These are phyloP conservation scores for Penicillium sp. DNA, from an alignment of 2,329 filamentous ascomycete genomes.

Conservation along the genomic window DNA sequence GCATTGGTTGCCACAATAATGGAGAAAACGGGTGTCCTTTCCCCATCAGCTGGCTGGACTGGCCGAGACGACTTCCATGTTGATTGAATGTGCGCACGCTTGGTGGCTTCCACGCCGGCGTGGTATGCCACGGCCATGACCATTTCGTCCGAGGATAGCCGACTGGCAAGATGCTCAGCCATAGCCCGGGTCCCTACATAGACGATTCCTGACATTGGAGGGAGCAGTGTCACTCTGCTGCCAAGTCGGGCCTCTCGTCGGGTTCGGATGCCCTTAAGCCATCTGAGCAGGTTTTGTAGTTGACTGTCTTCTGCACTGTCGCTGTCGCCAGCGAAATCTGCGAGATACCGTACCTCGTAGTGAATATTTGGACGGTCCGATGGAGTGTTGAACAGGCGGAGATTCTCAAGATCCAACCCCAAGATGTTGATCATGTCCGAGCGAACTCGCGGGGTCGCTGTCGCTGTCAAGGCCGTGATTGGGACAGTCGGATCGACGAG, in stretches of 20 bases:
- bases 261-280: slow-evolving; percentile 64
- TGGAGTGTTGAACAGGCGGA: slow-evolving; percentile 72
- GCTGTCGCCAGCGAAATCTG: slow-evolving; percentile 25
- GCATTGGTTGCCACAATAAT: slow-evolving; percentile 92
- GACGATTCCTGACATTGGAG: slow-evolving; percentile 41
- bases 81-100: slow-evolving; percentile 50
- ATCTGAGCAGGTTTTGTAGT: slow-evolving; percentile 66
- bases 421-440: slow-evolving; percentile 73
- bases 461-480: slow-evolving; percentile 86
- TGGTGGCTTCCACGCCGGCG: slow-evolving; percentile 62
- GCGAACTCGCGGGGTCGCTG: slow-evolving; percentile 70
- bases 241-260: slow-evolving; percentile 53
- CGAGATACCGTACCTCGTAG: slow-evolving; percentile 67
- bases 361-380: slow-evolving; percentile 79
- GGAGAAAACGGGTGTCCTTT: slow-evolving; percentile 59
- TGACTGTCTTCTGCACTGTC: slow-evolving; percentile 49
- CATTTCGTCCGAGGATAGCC: slow-evolving; percentile 26
- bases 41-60: slow-evolving; percentile 7
- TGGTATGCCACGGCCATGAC: slow-evolving; percentile 43
- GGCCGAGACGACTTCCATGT: slow-evolving; percentile 31
- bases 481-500: slow-evolving; percentile 66
- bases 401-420: slow-evolving; percentile 53
- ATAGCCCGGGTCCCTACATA: slow-evolving; percentile 39
- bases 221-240: slow-evolving; percentile 14
- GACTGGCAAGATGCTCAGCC: slow-evolving; percentile 34